Conservation (phyloP, 805 yeast genomes). For the Metschnikowia koreensis region DNA sequence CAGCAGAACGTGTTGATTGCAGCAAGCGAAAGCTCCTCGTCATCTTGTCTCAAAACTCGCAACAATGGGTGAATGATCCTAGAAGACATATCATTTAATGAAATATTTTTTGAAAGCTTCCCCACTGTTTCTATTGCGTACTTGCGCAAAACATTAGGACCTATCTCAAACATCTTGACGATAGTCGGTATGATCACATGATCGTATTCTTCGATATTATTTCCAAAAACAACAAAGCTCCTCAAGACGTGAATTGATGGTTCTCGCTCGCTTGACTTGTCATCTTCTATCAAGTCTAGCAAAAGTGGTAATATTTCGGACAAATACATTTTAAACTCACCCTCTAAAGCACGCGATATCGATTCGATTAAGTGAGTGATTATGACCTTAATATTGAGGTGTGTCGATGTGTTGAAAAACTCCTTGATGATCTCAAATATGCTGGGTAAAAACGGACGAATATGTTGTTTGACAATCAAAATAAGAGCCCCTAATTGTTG, state of each 20-base stretch:
- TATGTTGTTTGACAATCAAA: constrained; percentile 82
- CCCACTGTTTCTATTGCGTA: constrained; percentile 84
- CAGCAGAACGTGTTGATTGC: constrained; percentile 80
- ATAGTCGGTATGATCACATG: constrained; percentile 86
- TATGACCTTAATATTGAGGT: constrained; percentile 66
- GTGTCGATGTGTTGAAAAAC: constrained; percentile 51
- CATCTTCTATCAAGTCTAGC: constrained; percentile 73
- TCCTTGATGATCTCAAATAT: constrained; percentile 75
- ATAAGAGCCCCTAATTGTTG: constrained; percentile 82
- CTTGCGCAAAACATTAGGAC: constrained; percentile 58
- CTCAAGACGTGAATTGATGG: constrained; percentile 73
- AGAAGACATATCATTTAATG: constrained; percentile 83
- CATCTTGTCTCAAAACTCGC: constrained; percentile 54
- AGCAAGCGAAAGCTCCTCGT: constrained; percentile 60
- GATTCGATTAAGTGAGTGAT: constrained; percentile 80
- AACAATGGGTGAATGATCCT: constrained; percentile 84
- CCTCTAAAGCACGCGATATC: constrained; percentile 80
- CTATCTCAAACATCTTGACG: constrained; percentile 73
- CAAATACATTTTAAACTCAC: constrained; percentile 84
- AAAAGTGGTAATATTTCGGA: constrained; percentile 76
- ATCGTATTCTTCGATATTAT: constrained; percentile 82
- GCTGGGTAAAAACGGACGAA: constrained; percentile 75
- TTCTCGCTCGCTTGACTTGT: constrained; percentile 56
- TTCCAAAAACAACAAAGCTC: constrained; percentile 83
- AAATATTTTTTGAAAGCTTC: constrained; percentile 67